phyloP scores from a whole-genome alignment of 768 basidiomycete species.

The Kwoniella pini region DNA sequence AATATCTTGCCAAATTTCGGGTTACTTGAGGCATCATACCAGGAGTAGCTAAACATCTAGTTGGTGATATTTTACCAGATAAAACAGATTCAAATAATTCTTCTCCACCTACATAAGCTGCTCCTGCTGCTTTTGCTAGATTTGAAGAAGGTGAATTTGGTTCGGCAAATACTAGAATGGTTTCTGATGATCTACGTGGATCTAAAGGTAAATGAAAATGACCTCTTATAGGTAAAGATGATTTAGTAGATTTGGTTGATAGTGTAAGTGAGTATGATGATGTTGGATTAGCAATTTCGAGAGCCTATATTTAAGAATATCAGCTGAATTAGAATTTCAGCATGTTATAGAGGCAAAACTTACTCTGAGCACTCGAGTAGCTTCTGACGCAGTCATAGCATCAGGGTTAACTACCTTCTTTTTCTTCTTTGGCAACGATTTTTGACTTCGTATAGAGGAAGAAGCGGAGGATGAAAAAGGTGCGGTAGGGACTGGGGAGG shows the following conservation, averaged over 20 bases:
- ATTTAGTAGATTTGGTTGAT: conserved; percentile 74
- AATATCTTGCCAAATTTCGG: conserved; percentile 71
- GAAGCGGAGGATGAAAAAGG: conserved; percentile 13
- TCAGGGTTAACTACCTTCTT: conserved; percentile 41
- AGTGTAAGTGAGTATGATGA: conserved; percentile 78
- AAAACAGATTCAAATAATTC: conserved; percentile 85
- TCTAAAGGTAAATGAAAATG: conserved; percentile 82
- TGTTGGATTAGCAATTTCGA: conserved; percentile 74
- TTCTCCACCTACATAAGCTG: conserved; percentile 82
- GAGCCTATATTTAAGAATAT: conserved; percentile 61
- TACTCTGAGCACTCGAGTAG: conserved; percentile 51
- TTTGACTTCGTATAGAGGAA: conserved; percentile 7
- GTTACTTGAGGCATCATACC: conserved; percentile 75
- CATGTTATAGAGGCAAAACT: conserved; percentile 12
- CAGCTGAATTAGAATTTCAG: not conserved
- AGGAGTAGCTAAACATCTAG: conserved; percentile 80
- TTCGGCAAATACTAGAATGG: conserved; percentile 90
- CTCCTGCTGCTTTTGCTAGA: conserved; percentile 76
- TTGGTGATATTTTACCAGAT: conserved; percentile 71
- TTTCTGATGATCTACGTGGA: conserved; percentile 64
- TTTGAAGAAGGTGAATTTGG: conserved; percentile 67
- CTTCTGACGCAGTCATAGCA: conserved; percentile 50
- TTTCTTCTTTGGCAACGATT: conserved; percentile 28
- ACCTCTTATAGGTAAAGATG: conserved; percentile 82
- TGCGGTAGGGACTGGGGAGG: conserved; percentile 7